Percentiles rank a stretch among this genome's conserved stretches.
Evolutionary conservation across 2,329 filamentous ascomycete genomes (phyloP).

Genomic region (Colletotrichum agaves): DNA sequence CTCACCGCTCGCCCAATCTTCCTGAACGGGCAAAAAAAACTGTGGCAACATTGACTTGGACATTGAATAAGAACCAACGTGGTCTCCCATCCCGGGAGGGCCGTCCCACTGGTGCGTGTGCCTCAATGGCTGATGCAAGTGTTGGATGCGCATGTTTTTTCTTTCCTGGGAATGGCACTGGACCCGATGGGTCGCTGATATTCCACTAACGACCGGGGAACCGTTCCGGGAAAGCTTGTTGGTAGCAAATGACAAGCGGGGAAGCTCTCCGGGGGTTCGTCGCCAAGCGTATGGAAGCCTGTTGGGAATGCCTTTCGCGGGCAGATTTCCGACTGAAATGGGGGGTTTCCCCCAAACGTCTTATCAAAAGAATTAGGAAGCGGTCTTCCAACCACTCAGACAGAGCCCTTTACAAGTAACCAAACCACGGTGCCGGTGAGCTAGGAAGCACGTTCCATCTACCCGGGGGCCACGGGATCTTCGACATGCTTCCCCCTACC

Average conservation of each 20-base stretch:
- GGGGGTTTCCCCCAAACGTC: neutral
- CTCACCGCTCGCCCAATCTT: neutral
- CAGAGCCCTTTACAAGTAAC: neutral
- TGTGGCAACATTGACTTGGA: neutral
- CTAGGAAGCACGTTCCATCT: neutral
- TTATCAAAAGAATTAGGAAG: neutral
- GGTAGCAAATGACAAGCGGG: slow-evolving; percentile 2
- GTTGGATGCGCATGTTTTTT: neutral
- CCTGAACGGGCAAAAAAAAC: neutral
- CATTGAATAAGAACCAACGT: slow-evolving; percentile 1
- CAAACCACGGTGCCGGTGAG: neutral
- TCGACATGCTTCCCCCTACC: slow-evolving; percentile 1
- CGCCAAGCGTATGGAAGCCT: neutral
- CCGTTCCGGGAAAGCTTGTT: neutral
- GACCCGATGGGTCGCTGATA: neutral
- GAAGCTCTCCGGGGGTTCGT: slow-evolving; percentile 1
- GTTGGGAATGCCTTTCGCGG: neutral
- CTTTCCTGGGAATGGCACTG: neutral
- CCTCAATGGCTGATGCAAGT: neutral
- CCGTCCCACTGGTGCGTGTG: neutral
- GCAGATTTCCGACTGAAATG: neutral
- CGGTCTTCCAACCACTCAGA: neutral
- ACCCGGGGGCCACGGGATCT: neutral
- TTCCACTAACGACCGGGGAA: neutral
- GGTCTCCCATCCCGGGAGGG: slow-evolving; percentile 2